These are phyloP conservation scores for Fusarium fracticaudum DNA, from an alignment of 2,329 filamentous ascomycete species.

Conservation along the genomic window DNA sequence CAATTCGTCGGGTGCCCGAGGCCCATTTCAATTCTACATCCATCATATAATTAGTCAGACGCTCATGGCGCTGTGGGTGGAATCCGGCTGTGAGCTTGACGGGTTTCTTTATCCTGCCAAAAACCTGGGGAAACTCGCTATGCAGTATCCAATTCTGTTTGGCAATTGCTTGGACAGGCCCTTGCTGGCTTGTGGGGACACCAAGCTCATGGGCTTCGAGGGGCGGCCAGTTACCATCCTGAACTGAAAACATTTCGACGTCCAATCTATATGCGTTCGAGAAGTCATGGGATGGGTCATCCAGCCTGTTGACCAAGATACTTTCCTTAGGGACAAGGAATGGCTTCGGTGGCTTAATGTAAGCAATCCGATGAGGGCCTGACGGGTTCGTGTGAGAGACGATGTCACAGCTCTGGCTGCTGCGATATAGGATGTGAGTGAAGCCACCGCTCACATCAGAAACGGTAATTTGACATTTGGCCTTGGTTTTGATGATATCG, in stretches of 20 bases:
- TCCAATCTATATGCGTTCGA: slow-evolving; percentile 61
- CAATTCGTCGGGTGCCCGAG: slow-evolving; percentile 51
- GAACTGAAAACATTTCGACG: slow-evolving; percentile 63
- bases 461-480: slow-evolving; percentile 52
- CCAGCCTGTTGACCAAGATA: slow-evolving; percentile 59
- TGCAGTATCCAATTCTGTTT: slow-evolving; percentile 52
- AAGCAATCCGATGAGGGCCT: slow-evolving; percentile 57
- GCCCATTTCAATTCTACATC: slow-evolving; percentile 61
- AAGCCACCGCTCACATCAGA: slow-evolving; percentile 48
- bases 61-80: slow-evolving; percentile 34
- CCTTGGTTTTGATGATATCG: slow-evolving; percentile 47
- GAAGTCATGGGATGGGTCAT: slow-evolving; percentile 58
- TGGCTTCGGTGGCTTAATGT: slow-evolving; percentile 58
- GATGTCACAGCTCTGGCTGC: slow-evolving; percentile 64
- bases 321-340: slow-evolving; percentile 64
- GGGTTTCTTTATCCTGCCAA: slow-evolving; percentile 53
- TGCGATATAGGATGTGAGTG: slow-evolving; percentile 59
- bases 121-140: slow-evolving; percentile 54
- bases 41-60: slow-evolving; percentile 57
- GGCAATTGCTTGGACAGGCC: slow-evolving; percentile 30
- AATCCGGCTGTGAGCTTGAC: slow-evolving; percentile 43
- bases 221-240: slow-evolving; percentile 63
- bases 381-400: slow-evolving; percentile 59
- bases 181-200: slow-evolving; percentile 31
- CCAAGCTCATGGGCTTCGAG: slow-evolving; percentile 51